phyloP scores from a whole-genome alignment of 805 yeast genomes.

The Saccharomyces kudriavzevii region DNA sequence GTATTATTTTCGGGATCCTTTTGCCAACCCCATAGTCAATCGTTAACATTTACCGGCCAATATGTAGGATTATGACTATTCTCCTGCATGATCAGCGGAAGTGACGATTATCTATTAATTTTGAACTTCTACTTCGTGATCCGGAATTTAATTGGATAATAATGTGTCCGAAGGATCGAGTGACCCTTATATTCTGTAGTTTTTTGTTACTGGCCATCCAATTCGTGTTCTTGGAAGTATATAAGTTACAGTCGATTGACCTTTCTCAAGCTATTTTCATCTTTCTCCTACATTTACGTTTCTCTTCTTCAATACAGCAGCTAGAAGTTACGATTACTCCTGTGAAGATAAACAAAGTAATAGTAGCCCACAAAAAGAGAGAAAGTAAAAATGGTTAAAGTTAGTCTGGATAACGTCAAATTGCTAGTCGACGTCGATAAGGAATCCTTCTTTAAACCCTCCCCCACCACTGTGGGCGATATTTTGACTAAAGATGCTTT shows the following conservation, averaged over 20 bases:
- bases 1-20: neutral
- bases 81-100: neutral
- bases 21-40: neutral
- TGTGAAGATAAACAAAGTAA: neutral
- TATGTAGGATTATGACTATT: neutral
- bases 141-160: neutral
- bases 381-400: slow-evolving; percentile 19
- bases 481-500: slow-evolving; percentile 41
- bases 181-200: neutral
- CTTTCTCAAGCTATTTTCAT: neutral
- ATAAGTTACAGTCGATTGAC: neutral
- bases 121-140: neutral
- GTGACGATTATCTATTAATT: neutral
- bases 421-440: slow-evolving; percentile 30
- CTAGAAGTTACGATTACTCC: neutral
- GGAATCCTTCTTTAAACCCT: slow-evolving; percentile 27
- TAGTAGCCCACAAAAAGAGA: neutral
- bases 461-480: slow-evolving; percentile 34
- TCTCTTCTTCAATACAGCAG: neutral
- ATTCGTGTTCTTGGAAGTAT: neutral
- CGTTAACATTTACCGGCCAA: neutral
- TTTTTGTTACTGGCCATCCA: neutral
- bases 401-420: slow-evolving; percentile 30
- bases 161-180: neutral
- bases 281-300: neutral